phyloP scores from a whole-genome alignment of 2,329 filamentous ascomycete species.

The Byssothecium circinans region DNA sequence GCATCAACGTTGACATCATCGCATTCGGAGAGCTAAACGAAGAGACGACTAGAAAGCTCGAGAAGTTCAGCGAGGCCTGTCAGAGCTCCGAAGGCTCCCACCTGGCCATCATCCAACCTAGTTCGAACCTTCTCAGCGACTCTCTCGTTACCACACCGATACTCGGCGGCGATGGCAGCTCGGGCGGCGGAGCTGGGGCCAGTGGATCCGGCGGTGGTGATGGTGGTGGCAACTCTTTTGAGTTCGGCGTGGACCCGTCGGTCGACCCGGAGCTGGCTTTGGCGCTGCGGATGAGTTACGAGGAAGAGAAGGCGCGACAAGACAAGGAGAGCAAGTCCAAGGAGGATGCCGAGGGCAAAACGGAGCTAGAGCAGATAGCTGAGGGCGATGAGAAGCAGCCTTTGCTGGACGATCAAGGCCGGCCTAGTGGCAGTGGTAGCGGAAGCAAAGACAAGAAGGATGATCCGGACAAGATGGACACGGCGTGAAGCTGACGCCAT shows the following conservation, averaged over 20 bases:
- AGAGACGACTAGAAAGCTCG: constrained; percentile 84
- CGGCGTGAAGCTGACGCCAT: constrained; percentile 58
- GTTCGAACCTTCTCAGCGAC: constrained; percentile 89
- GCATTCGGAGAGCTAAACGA: constrained; percentile 92
- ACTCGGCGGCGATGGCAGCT: constrained; percentile 75
- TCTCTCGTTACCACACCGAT: constrained; percentile 88
- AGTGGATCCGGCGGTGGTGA: constrained; percentile 56
- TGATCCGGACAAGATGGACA: constrained; percentile 85
- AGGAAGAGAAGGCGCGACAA: constrained; percentile 93
- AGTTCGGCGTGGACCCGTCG: constrained; percentile 87
- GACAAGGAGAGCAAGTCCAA: constrained; percentile 81
- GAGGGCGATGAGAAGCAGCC: constrained; percentile 66
- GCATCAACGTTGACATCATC: constrained; percentile 90
- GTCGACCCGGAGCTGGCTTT: constrained; percentile 92
- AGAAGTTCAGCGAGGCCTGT: constrained; percentile 89
- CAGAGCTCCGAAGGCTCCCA: constrained; percentile 88
- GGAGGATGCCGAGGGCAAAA: constrained; percentile 70
- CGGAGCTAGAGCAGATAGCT: constrained; percentile 77
- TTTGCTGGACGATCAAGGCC: constrained; percentile 64
- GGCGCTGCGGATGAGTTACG: constrained; percentile 94
- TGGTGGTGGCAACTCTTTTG: constrained; percentile 66
- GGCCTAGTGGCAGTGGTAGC: constrained; percentile 60
- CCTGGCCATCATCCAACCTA: constrained; percentile 86
- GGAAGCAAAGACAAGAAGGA: constrained; percentile 55
- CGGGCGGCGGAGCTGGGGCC: constrained; percentile 59